These are phyloP conservation scores for Solanum pennellii DNA, from an alignment of 257 asterid genomes.

Conservation along the genomic window DNA sequence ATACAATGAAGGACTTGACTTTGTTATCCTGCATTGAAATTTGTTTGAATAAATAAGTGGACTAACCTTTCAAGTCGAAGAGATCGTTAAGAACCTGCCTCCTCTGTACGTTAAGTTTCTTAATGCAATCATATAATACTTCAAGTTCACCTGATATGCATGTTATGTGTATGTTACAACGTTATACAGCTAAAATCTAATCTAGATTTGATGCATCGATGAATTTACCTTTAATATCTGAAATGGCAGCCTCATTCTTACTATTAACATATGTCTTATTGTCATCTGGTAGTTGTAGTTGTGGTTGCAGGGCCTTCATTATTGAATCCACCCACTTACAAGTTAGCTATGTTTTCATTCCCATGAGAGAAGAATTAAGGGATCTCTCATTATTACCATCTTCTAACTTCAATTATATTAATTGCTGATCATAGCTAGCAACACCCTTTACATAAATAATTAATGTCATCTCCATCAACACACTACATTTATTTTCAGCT, in stretches of 20 bases:
- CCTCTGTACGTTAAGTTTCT: neutral
- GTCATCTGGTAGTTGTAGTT: neutral
- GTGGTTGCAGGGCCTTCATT: neutral
- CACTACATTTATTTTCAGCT: neutral
- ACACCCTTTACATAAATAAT: neutral
- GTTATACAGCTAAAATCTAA: neutral
- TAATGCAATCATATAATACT: neutral
- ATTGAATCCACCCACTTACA: conserved; percentile 2
- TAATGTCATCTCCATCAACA: neutral
- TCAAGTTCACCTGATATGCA: conserved; percentile 1
- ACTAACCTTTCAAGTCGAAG: conserved; percentile 10
- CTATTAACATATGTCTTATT: neutral
- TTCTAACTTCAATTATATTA: neutral
- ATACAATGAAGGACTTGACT: too few species aligned
- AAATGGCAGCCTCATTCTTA: neutral
- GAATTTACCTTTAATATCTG: conserved; percentile 1
- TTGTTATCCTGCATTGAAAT: neutral
- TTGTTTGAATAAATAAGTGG: neutral
- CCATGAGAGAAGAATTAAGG: neutral
- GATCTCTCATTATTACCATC: neutral
- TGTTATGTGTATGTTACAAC: neutral
- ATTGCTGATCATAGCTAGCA: neutral
- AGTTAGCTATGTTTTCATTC: neutral
- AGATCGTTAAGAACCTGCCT: conserved; percentile 1
- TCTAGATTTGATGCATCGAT: neutral